phyloP scores from a whole-genome alignment of 1,139 yeast genomes.

The Diutina siamensis region DNA sequence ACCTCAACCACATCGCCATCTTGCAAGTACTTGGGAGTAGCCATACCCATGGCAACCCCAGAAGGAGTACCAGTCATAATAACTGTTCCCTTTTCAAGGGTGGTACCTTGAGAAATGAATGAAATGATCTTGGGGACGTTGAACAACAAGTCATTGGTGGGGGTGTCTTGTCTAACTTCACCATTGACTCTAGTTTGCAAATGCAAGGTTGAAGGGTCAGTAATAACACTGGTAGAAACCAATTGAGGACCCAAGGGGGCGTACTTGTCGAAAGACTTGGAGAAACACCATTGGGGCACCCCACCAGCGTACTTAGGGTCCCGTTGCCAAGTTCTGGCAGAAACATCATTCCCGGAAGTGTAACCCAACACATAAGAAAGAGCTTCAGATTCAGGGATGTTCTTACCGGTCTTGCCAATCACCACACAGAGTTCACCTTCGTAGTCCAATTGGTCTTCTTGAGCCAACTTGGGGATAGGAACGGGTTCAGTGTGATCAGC shows the following conservation, averaged over 20 bases:
- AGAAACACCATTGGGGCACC: conserved; percentile 39
- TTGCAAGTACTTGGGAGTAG: conserved; percentile 30
- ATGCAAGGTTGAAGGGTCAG: conserved; percentile 14
- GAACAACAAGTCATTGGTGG: conserved; percentile 39
- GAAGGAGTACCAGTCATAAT: conserved; percentile 44
- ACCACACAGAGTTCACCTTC: conserved; percentile 44
- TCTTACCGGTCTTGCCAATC: conserved; percentile 36
- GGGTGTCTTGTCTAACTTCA: conserved; percentile 30
- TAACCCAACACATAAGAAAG: conserved; percentile 38
- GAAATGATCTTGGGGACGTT: conserved; percentile 31
- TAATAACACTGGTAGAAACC: conserved; percentile 23
- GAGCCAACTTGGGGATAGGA: conserved; percentile 32
- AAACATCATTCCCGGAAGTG: conserved; percentile 42
- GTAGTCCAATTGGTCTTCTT: conserved; percentile 28
- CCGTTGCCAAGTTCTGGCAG: conserved; percentile 43
- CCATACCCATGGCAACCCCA: conserved; percentile 33
- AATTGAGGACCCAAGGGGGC: conserved; percentile 44
- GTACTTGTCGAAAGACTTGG: conserved; percentile 45
- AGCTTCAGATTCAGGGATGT: conserved; percentile 32
- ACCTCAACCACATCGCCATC: conserved; percentile 36
- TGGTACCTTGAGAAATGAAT: conserved; percentile 40
- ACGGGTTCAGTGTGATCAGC: conserved; percentile 28
- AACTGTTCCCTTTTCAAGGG: conserved; percentile 37
- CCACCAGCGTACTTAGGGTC: conserved; percentile 11
- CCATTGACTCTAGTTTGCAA: conserved; percentile 31